Base-by-base conservation (phyloP, 441 rosid genomes). In the Euphorbia schlechtendalii region DNA sequence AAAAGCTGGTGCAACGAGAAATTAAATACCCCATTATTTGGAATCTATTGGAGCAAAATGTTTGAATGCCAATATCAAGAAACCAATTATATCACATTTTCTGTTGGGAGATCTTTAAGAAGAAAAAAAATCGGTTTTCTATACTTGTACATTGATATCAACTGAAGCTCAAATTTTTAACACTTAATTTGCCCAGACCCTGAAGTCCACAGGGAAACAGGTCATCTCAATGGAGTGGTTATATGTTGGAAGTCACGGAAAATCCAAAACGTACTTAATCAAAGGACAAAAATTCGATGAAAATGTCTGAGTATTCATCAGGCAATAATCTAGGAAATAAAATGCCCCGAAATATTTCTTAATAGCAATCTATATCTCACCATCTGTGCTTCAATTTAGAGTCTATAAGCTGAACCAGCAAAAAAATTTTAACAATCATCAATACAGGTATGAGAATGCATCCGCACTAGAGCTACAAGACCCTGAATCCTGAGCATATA, bases 1-100 rank as follows among this genome's bases (percentile, higher is more conserved):
- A 93, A 90, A n/a, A 88, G 84, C 96, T 90, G 73, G 25, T 73
- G 63, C 68, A 67, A 74, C 62, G 63, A 61, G 73, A 74, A 73
- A 62, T 49, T 65, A 66, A 59, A 54, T 36, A 51, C 55, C 24
- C 36, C 32, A 54, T 52, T 22, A 69, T 17, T 27, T 9, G 5
- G 43, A 45, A 49, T 25, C 28, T 66, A 53, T 65, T 41, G 22
- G 57, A 62, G 46, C 46, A 57, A 12, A 56, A 55, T 24, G 14
- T 49, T 17, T 38, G 15, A 25, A 41, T 8, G 32, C 30, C 58
- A 70, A 56, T 67, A 52, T 32, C 54, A 32, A 64, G 1, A 60
- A 40, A n/a, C 46, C 55, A 4, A 48, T 43, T n/a, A 9, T 21
- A 10, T 17, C 67, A 32, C 18, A 14, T 28, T 22, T 25, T 63